These are phyloP conservation scores for Ceratobasidium sp. DNA, from an alignment of 1,284 basidiomycete genomes.

Conservation along the genomic window DNA sequence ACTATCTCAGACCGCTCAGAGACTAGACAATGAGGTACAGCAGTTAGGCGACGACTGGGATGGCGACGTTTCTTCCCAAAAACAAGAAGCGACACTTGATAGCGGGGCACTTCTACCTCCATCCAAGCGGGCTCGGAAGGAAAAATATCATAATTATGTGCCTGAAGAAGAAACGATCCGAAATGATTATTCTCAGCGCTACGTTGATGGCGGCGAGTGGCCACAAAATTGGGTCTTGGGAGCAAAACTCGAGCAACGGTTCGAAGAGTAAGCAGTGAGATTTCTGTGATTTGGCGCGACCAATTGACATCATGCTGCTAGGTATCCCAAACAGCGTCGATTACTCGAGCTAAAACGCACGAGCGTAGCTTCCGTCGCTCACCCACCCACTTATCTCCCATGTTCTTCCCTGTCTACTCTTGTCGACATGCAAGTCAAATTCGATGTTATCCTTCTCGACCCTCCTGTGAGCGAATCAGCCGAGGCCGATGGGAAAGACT, in stretches of 20 bases:
- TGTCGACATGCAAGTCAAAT: constrained; percentile 60
- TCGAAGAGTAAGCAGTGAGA: constrained; percentile 83
- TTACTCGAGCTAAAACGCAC: constrained; percentile 80
- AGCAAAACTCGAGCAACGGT: constrained; percentile 82
- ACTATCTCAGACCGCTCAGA: constrained; percentile 23
- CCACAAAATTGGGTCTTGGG: constrained; percentile 91
- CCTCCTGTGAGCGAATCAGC: constrained; percentile 79
- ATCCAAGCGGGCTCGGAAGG: constrained; percentile 71
- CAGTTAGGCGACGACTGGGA: constrained; percentile 40
- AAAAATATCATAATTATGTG: constrained; percentile 77
- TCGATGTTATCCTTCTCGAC: constrained; percentile 93
- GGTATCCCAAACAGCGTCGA: constrained; percentile 90
- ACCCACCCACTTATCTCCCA: constrained; percentile 62
- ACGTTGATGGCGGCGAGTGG: constrained; percentile 89
- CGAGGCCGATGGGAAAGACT: constrained; percentile 48
- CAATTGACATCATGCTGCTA: constrained; percentile 48
- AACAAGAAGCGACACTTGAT: constrained; percentile 19
- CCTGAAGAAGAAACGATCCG: constrained; percentile 93
- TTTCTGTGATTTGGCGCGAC: background rate
- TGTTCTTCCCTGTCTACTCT: constrained; percentile 56
- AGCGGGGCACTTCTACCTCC: constrained; percentile 56
- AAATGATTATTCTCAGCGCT: constrained; percentile 92
- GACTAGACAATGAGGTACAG: constrained; percentile 33
- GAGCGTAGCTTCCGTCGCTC: constrained; percentile 68
- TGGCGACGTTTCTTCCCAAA: constrained; percentile 24